Percentiles rank a stretch among this genome's conserved stretches.
Conservation (phyloP, 2,329 filamentous ascomycete species). For the Trichophyton mentagrophytes region DNA sequence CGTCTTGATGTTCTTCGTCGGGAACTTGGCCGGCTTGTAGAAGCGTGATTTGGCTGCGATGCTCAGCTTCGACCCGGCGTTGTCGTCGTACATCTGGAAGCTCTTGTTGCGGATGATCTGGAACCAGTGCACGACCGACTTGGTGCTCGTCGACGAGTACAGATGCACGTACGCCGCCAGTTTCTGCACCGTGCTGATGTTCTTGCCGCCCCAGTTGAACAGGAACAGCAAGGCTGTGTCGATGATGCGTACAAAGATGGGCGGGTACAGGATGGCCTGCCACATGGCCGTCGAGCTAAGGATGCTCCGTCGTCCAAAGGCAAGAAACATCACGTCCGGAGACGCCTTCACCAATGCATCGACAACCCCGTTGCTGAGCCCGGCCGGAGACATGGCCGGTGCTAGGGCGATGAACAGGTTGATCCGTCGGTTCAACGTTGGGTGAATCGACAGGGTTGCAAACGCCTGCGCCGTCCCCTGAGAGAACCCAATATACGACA, state of each 20-base stretch:
- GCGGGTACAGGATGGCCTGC: slow-evolving; percentile 90
- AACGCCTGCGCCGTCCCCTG: slow-evolving; percentile 97
- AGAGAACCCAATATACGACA: slow-evolving; percentile 95
- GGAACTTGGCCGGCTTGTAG: slow-evolving; percentile 92
- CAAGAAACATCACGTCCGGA: slow-evolving; percentile 78
- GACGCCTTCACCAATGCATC: slow-evolving; percentile 89
- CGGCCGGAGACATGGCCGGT: slow-evolving; percentile 90
- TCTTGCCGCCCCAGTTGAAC: slow-evolving; percentile 77
- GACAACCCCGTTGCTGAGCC: slow-evolving; percentile 77
- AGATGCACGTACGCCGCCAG: slow-evolving; percentile 90
- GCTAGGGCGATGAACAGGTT: slow-evolving; percentile 94
- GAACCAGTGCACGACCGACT: slow-evolving; percentile 97
- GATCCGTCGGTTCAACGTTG: slow-evolving; percentile 78
- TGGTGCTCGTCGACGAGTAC: slow-evolving; percentile 93
- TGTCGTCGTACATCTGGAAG: slow-evolving; percentile 91
- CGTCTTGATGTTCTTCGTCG: slow-evolving; percentile 92
- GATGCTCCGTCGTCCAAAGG: slow-evolving; percentile 84
- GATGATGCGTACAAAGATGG: slow-evolving; percentile 78
- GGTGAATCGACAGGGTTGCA: slow-evolving; percentile 82
- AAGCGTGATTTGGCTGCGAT: slow-evolving; percentile 59
- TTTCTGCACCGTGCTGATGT: slow-evolving; percentile 79
- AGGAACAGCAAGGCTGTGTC: slow-evolving; percentile 70
- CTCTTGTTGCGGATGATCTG: slow-evolving; percentile 93
- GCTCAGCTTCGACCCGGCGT: slow-evolving; percentile 68
- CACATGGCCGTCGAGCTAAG: slow-evolving; percentile 91